Evolutionary conservation across 2,329 filamentous ascomycete genomes (phyloP), one percentile per base, ranked within the genome.

Genomic region (Capronia epimyces): DNA sequence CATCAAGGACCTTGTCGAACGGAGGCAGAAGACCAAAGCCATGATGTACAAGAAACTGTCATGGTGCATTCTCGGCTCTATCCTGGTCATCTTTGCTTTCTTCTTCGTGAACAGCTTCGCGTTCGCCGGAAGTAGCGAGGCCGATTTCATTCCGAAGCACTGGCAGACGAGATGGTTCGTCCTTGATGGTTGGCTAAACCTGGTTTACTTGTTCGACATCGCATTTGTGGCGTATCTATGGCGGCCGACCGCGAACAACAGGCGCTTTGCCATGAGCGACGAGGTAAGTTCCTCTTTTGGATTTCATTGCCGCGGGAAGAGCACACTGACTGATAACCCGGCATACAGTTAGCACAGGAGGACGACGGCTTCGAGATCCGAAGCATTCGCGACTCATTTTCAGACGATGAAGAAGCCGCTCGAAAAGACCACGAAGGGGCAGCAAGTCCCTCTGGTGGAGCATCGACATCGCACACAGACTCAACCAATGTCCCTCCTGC

Each of bases 161-260:
- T 98, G 93, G 93, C 91, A 96, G 72, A 90, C 87, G 3, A 77
- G 93, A 53, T 98, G 93, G 93, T 98, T 98, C 65, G 81, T 98
- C 40, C 79, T 98, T 16, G 93, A 98, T 65, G 93, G 93, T 49
- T 98, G 93, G 93, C 76, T 97, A 44, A 97, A 97, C 67, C 71
- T 98, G 48, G 91, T 98, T 13, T 98, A 97, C 71, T 82, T 98
- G 57, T 87, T 87, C 53, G 91, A 98, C 64, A 89, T 98, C 21
- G 83, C 82, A 48, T 96, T 91, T 70, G 81, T 98, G 59, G 89
- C 93, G 18, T 98, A 97, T 68, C 78, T 98, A 46, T 98, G 93
- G 93, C 80, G 93, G 42, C 93, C 93, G 5, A 97, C 91, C 18
- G 89, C 87, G 46, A 97, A 98, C 71, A 98, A 98, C 72, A 81